Conservation (phyloP, 805 yeast genomes). For the Pichia thaimueangensis region DNA sequence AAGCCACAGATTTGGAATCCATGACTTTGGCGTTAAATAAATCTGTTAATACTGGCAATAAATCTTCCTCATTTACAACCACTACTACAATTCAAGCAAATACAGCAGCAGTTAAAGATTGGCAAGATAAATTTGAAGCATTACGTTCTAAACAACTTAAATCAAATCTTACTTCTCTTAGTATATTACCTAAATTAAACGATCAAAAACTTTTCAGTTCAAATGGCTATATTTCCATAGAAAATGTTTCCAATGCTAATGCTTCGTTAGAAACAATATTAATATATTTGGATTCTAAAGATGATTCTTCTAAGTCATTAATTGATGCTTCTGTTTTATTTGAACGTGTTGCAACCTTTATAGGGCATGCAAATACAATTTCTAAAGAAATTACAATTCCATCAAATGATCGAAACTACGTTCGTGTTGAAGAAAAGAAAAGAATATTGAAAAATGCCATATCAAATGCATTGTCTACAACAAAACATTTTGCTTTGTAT, state of each 20-base stretch:
- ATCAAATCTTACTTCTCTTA: constrained; percentile 8
- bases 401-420: neutral
- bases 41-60: neutral
- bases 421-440: constrained; percentile 31
- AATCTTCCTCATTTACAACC: no score
- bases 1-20: neutral
- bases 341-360: constrained; percentile 44
- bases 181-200: neutral
- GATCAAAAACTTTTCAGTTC: constrained; percentile 12
- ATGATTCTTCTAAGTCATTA: constrained; percentile 12
- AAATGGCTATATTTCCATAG: constrained; percentile 42
- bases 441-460: constrained; percentile 56
- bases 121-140: constrained; percentile 49
- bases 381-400: constrained; percentile 32
- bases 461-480: constrained; percentile 68
- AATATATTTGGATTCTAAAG: constrained; percentile 15
- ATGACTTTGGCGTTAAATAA: neutral
- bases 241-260: constrained; percentile 40
- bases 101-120: constrained; percentile 28
- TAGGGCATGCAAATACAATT: constrained; percentile 36
- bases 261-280: constrained; percentile 43
- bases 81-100: neutral
- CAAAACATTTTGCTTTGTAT: constrained; percentile 66
- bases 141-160: constrained; percentile 29
- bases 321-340: constrained; percentile 34